phyloP scores from a whole-genome alignment of 345 rosid species.

The Conringia planisiliqua region DNA sequence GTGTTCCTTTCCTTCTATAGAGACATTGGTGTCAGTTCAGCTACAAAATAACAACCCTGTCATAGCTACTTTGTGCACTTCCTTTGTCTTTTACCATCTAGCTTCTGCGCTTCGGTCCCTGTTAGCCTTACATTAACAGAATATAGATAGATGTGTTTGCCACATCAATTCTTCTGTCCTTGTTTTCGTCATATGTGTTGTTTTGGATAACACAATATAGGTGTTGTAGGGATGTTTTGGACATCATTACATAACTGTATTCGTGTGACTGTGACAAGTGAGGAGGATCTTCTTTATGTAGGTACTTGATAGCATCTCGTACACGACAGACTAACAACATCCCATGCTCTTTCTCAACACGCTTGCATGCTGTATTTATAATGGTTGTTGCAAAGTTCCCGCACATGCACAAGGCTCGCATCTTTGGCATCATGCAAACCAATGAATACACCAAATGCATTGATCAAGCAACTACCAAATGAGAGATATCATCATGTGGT shows the following conservation, averaged over 20 bases:
- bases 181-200: too few species aligned
- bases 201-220: not conserved
- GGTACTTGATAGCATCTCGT: slow-evolving; percentile 75
- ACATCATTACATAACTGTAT: not conserved
- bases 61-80: too few species aligned
- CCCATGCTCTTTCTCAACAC: slow-evolving; percentile 74
- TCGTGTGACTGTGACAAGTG: not conserved
- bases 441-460: not conserved
- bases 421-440: slow-evolving; percentile 61
- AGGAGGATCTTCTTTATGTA: slow-evolving; percentile 6
- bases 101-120: too few species aligned
- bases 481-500: not conserved
- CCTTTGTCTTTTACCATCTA: too few species aligned
- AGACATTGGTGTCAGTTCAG: too few species aligned
- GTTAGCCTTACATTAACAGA: too few species aligned
- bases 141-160: too few species aligned
- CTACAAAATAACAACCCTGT: too few species aligned
- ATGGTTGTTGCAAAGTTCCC: slow-evolving; percentile 73
- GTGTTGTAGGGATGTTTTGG: not conserved
- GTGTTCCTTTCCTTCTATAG: too few species aligned
- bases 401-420: slow-evolving; percentile 79
- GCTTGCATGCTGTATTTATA: slow-evolving; percentile 53
- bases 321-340: slow-evolving; percentile 65
- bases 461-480: not conserved
- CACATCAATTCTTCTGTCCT: too few species aligned